Percentiles rank a stretch among this genome's conserved stretches.
Conservation (phyloP, 345 rosid genomes). For the Microthlaspi erraticum region DNA sequence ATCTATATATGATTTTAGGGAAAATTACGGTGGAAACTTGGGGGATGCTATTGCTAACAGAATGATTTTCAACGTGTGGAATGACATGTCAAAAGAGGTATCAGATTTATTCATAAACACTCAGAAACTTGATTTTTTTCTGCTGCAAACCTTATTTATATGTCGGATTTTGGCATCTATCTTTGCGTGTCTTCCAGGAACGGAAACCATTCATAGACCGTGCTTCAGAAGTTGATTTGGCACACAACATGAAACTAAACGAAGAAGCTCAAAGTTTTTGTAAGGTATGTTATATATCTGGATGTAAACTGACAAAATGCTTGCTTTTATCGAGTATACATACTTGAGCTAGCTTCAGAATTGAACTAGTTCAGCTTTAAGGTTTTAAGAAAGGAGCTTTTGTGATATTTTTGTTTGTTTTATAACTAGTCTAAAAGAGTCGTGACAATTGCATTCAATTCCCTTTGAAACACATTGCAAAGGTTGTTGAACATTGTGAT, state of each 20-base stretch:
- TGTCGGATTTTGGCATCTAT: not conserved
- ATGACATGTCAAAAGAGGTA: conserved; percentile 71
- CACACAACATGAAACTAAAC: conserved; percentile 19
- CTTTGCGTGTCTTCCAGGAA: conserved; percentile 50
- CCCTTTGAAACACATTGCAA: not conserved
- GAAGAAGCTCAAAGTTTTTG: conserved; percentile 28
- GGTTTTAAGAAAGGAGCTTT: not conserved
- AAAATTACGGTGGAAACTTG: conserved; percentile 25
- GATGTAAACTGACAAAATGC: not conserved
- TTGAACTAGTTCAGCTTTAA: conserved; percentile 17
- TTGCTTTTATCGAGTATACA: not conserved
- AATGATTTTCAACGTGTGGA: conserved; percentile 69
- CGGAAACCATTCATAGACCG: conserved; percentile 52
- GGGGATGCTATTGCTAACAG: conserved; percentile 49
- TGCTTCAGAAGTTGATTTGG: conserved; percentile 52
- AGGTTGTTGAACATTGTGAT: conserved; percentile 25
- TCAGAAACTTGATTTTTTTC: not conserved
- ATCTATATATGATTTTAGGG: conserved; percentile 58
- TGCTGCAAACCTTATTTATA: not conserved
- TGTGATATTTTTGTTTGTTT: conserved; percentile 5
- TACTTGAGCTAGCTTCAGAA: conserved; percentile 16
- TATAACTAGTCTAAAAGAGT: not conserved
- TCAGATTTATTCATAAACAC: not conserved
- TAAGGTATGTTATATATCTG: conserved; percentile 33
- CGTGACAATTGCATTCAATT: conserved; percentile 5